Evolutionary conservation across 225 moss, liverwort and hornwort genomes (phyloP).

Genomic region (Physcomitrellopsis africana): DNA sequence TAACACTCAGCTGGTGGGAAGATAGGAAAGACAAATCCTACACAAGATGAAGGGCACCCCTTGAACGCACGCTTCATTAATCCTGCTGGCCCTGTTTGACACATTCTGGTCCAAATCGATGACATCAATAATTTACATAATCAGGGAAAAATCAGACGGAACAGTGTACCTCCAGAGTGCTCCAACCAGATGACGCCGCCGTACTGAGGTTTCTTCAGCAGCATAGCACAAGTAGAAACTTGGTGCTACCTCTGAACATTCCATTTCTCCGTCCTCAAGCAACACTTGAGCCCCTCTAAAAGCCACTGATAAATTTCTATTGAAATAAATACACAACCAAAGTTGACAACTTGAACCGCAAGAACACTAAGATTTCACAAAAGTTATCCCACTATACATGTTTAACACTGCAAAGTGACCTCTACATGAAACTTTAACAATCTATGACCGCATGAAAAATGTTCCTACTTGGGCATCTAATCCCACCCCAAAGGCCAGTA

Average conservation of each 20-base stretch:
- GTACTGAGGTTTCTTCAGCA: slow-evolving; percentile 39
- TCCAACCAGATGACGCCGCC: slow-evolving; percentile 40
- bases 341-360: slow-evolving; percentile 31
- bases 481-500: slow-evolving; percentile 22
- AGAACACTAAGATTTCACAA: slow-evolving; percentile 26
- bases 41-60: slow-evolving; percentile 16
- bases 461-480: slow-evolving; percentile 27
- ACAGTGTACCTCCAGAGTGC: slow-evolving; percentile 50
- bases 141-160: slow-evolving; percentile 43
- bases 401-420: slow-evolving; percentile 38
- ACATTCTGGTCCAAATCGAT: slow-evolving; percentile 46
- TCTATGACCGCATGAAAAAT: slow-evolving; percentile 48
- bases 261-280: slow-evolving; percentile 33
- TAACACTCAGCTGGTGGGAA: slow-evolving; percentile 20
- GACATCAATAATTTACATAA: slow-evolving; percentile 40
- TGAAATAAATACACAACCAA: slow-evolving; percentile 33
- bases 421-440: slow-evolving; percentile 29
- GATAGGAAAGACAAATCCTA: slow-evolving; percentile 33
- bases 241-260: slow-evolving; percentile 31
- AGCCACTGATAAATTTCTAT: slow-evolving; percentile 29
- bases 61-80: slow-evolving; percentile 38
- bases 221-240: slow-evolving; percentile 29
- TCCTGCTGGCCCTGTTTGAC: slow-evolving; percentile 31
- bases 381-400: slow-evolving; percentile 44
- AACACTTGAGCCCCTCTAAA: slow-evolving; percentile 41